Conservation (phyloP, 768 basidiomycete genomes). For the Termitomyces sp. region DNA sequence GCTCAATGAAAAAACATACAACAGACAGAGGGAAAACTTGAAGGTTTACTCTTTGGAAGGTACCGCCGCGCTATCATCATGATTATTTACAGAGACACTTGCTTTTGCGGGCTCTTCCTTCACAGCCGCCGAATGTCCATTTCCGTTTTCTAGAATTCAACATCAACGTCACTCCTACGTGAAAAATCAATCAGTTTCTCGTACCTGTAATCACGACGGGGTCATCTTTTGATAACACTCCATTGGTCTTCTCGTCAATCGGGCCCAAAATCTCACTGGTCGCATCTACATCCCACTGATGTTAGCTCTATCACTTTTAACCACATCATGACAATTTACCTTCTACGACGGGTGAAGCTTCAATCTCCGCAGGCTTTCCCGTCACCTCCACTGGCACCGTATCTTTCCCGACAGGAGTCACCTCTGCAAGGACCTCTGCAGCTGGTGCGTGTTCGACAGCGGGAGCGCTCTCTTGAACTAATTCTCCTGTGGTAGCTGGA, state of each 20-base stretch:
- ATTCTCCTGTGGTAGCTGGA: neutral
- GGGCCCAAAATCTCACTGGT: neutral
- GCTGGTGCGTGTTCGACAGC: neutral
- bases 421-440: neutral
- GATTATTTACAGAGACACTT: neutral
- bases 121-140: slow-evolving; percentile 2
- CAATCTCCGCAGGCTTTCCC: neutral
- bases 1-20: neutral
- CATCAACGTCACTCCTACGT: neutral
- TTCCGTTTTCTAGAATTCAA: neutral
- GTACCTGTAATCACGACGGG: neutral
- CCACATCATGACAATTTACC: neutral
- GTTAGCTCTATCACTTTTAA: neutral
- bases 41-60: neutral
- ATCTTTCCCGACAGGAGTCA: neutral
- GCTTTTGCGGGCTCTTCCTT: slow-evolving; percentile 2
- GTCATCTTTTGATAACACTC: neutral
- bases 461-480: neutral
- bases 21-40: neutral
- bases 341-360: neutral
- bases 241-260: neutral
- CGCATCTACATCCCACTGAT: neutral
- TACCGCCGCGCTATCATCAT: neutral
- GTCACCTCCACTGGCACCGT: neutral
- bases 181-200: neutral